These are phyloP conservation scores for Clarireedia homoeocarpa DNA, from an alignment of 2,329 filamentous ascomycete genomes.

Conservation along the genomic window DNA sequence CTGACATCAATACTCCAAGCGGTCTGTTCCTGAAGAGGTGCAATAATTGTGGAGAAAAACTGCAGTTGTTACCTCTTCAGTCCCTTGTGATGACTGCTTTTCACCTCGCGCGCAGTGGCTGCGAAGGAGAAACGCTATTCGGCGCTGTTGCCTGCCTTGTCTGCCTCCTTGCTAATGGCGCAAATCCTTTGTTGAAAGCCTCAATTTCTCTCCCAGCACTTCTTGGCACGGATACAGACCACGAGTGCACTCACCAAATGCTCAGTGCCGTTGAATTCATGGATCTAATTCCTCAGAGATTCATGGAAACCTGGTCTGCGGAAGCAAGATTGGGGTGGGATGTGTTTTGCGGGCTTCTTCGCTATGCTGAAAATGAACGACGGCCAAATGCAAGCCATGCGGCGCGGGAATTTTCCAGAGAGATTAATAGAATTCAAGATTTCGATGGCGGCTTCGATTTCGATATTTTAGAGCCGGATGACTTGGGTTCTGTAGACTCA, in stretches of 20 bases:
- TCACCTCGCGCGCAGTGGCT: not conserved
- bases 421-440: not conserved
- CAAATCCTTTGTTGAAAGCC: not conserved
- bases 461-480: not conserved
- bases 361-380: conserved; percentile 8
- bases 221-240: not conserved
- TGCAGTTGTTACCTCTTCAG: not conserved
- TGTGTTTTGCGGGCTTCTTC: conserved; percentile 11
- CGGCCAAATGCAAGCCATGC: not conserved
- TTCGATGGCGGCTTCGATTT: not conserved
- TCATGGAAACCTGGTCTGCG: conserved; percentile 13
- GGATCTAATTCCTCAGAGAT: conserved; percentile 5
- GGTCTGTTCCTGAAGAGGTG: not conserved
- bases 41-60: not conserved
- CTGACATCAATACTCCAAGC: not conserved
- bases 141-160: not conserved
- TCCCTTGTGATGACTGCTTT: not conserved
- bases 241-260: conserved; percentile 19
- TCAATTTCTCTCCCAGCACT: not conserved
- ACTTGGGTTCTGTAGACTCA: not conserved
- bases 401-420: too few species aligned
- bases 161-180: not conserved
- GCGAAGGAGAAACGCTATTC: not conserved
- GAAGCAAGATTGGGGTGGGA: conserved; percentile 10
- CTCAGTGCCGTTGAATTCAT: conserved; percentile 20